A percentile compares a stretch with the other conserved stretches of the same genome.
Conservation (phyloP, 257 asterid species). For the Solanum piurae region DNA sequence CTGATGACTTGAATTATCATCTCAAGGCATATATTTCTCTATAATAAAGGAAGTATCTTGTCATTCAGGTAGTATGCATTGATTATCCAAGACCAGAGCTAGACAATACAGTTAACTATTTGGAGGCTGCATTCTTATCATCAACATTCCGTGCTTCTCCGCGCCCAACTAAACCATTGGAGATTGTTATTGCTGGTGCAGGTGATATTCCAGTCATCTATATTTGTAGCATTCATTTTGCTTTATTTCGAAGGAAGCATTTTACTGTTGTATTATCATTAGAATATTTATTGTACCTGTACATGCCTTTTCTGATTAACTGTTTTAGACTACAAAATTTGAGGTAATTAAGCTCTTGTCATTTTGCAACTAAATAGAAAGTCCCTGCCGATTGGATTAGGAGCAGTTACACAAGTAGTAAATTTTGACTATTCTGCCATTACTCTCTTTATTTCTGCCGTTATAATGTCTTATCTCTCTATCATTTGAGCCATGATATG, state of each 20-base stretch:
- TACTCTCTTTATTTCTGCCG: not conserved
- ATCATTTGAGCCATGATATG: not conserved
- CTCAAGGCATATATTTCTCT: not conserved
- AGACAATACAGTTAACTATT: slow-evolving; percentile 62
- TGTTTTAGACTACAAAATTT: not conserved
- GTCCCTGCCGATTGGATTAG: not conserved
- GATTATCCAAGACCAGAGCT: slow-evolving; percentile 88
- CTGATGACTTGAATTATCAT: not conserved
- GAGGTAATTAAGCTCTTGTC: not conserved
- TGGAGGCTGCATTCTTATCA: slow-evolving; percentile 86
- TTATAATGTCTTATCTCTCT: not conserved
- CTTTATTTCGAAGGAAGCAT: not conserved
- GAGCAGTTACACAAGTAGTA: not conserved
- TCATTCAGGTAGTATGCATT: slow-evolving; percentile 67
- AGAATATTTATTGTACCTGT: not conserved
- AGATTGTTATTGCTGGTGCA: slow-evolving; percentile 91
- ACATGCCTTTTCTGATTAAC: not conserved
- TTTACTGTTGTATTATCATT: not conserved
- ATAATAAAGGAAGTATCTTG: not conserved
- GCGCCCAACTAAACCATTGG: slow-evolving; percentile 76
- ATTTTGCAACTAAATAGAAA: not conserved
- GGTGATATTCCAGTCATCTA: slow-evolving; percentile 26
- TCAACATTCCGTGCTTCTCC: slow-evolving; percentile 52
- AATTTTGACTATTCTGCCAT: not conserved
- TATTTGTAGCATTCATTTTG: not conserved